Base-by-base conservation (phyloP, 208 protist species). In the Phytomonas francai region DNA sequence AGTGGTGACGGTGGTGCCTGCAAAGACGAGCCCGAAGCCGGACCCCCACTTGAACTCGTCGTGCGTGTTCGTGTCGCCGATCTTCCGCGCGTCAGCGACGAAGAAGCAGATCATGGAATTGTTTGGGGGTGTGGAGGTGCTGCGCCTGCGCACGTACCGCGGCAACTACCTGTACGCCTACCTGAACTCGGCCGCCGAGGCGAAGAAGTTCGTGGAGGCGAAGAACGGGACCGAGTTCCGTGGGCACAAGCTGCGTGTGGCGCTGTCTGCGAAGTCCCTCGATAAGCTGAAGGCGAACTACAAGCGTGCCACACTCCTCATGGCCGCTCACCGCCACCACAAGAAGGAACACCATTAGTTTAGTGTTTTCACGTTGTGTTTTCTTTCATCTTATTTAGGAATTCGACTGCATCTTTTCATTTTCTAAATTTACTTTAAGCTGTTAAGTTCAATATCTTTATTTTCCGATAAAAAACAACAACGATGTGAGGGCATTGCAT, bases 91-190 rank as follows among this genome's bases (percentile, higher is more conserved):
- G 59, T 87, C 78, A 57, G 78, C 84, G 31, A 88, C 79, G 60
- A 73, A 79, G 63, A 67, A 80, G 76, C 84, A 93, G 80, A 79
- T 90, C 65, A 68, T 72, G 62, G 84, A 85, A 65, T 83, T 93
- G 63, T 93, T 93, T 66, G 42, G 32, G 19, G 87, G 84, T 66
- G 49, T 81, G 71, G 90, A 87, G 76, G 81, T 93, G 61, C 75
- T 79, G 75, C 82, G 81, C 76, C 66, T 90, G 69, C 87, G 87
- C 73, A 82, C 77, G 57, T 93, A 93, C 83, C 84, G 84, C 80
- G 65, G 81, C 64, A 93, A 93, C 87, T 90, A 74, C 74, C 80
- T 73, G 54, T 93, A 90, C 82, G 84, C 80, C 62, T 93, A 90
- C 78, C 76, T 90, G 31, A 80, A 90, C 76, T 84, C 81, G 62